A percentile compares a stretch with the other conserved stretches of the same genome.
phyloP scores from a whole-genome alignment of 1,139 yeast species.

The Pichia sp. region DNA sequence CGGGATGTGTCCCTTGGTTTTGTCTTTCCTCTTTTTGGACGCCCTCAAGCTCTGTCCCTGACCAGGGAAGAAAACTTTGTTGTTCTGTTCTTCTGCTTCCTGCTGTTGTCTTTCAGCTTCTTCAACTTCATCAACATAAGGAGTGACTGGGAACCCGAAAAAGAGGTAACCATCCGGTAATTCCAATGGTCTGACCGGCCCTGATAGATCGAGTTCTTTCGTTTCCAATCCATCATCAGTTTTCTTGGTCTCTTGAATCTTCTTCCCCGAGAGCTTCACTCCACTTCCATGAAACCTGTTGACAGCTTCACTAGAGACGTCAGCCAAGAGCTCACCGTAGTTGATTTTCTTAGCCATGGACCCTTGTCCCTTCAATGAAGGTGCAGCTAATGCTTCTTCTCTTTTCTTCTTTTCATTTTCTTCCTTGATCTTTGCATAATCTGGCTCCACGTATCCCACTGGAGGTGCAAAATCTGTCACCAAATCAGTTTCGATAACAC shows the following conservation, averaged over 20 bases:
- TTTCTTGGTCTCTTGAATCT: constrained; percentile 18
- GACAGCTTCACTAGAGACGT: constrained; percentile 26
- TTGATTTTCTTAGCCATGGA: constrained; percentile 76
- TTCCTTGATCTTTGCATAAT: constrained; percentile 24
- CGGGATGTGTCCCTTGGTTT: constrained; percentile 31
- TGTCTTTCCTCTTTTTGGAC: constrained; percentile 66
- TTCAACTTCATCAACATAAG: constrained; percentile 49
- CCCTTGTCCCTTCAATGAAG: constrained; percentile 35
- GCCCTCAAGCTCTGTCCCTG: constrained; percentile 68
- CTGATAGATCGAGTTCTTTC: constrained; percentile 35
- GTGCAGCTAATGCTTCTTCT: constrained; percentile 23
- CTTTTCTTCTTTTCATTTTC: constrained; percentile 22
- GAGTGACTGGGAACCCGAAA: constrained; percentile 85
- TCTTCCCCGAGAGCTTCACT: constrained; percentile 64
- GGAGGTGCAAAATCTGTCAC: constrained; percentile 99
- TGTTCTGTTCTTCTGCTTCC: constrained; percentile 8
- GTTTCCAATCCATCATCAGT: constrained; percentile 31
- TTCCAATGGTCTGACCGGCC: constrained; percentile 63
- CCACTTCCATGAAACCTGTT: constrained; percentile 56
- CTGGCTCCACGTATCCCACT: constrained; percentile 84
- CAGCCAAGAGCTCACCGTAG: constrained; percentile 52
- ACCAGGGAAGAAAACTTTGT: constrained; percentile 41
- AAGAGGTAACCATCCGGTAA: constrained; percentile 83
- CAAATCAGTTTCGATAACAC: constrained; percentile 95
- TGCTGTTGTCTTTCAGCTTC: constrained; percentile 31